Conservation (phyloP, 805 yeast species). For the Yamadazyma olivae region DNA sequence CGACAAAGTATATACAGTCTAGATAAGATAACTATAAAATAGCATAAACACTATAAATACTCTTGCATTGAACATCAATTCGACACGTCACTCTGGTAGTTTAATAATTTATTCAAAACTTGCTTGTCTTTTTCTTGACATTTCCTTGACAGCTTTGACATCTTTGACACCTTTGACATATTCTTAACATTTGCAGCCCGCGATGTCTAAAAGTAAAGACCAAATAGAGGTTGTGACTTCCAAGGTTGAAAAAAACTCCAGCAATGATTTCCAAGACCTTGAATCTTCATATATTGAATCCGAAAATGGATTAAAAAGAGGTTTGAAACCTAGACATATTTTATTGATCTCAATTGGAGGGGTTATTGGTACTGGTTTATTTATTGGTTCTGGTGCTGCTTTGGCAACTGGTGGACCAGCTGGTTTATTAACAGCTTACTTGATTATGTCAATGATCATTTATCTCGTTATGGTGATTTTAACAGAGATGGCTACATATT, state of each 20-base stretch:
- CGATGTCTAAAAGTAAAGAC: slow-evolving; percentile 1
- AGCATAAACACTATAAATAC: too few species aligned
- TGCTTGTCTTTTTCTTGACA: too few species aligned
- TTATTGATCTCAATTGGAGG: slow-evolving; percentile 83
- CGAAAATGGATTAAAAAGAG: slow-evolving; percentile 17
- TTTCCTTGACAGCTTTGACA: too few species aligned
- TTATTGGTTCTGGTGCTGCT: slow-evolving; percentile 35
- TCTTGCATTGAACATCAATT: too few species aligned
- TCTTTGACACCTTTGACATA: background rate
- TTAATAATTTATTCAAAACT: too few species aligned
- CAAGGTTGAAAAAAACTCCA: slow-evolving; percentile 6
- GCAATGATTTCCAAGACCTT: background rate
- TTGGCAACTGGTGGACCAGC: slow-evolving; percentile 35
- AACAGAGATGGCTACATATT: slow-evolving; percentile 14
- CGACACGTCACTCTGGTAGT: too few species aligned
- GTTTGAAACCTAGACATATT: slow-evolving; percentile 49
- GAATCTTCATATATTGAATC: background rate
- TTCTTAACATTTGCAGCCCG: background rate
- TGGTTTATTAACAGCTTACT: slow-evolving; percentile 33
- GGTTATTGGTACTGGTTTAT: slow-evolving; percentile 76
- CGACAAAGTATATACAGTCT: too few species aligned
- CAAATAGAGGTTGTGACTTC: slow-evolving; percentile 5
- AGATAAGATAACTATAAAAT: too few species aligned
- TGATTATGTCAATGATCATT: slow-evolving; percentile 16
- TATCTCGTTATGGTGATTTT: slow-evolving; percentile 12